Conservation (phyloP, 345 rosid genomes). For the Cardiospermum halicacabum region DNA sequence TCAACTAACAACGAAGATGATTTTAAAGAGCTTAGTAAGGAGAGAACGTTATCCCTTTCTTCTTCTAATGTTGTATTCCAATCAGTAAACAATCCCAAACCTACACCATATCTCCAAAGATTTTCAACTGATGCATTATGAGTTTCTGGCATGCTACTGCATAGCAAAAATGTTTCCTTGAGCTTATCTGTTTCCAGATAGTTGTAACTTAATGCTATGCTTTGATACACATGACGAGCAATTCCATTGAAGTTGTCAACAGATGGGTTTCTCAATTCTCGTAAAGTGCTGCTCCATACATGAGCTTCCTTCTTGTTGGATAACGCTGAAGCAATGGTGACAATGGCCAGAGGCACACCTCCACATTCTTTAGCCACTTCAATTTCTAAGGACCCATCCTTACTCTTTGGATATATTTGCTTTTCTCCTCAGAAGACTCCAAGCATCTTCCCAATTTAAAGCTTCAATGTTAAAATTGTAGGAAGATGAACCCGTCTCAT, state of each 20-base stretch:
- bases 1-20: constrained; percentile 11
- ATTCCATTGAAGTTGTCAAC: too few species aligned
- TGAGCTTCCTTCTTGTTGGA: neutral
- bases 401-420: neutral
- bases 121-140: too few species aligned
- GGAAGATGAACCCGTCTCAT: neutral
- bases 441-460: neutral
- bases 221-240: too few species aligned
- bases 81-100: too few species aligned
- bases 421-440: neutral
- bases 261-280: neutral
- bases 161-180: too few species aligned
- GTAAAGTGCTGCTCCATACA: neutral
- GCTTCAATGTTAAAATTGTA: neutral
- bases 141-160: too few species aligned
- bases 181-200: too few species aligned
- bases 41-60: too few species aligned
- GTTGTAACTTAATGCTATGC: neutral
- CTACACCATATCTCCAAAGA: too few species aligned
- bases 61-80: too few species aligned
- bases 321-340: neutral
- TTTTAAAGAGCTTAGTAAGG: neutral
- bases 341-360: neutral
- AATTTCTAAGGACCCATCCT: neutral
- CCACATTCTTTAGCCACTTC: constrained; percentile 1